Base-by-base conservation (phyloP, 495 filamentous ascomycete genomes). In the Tetracladium setigerum region DNA sequence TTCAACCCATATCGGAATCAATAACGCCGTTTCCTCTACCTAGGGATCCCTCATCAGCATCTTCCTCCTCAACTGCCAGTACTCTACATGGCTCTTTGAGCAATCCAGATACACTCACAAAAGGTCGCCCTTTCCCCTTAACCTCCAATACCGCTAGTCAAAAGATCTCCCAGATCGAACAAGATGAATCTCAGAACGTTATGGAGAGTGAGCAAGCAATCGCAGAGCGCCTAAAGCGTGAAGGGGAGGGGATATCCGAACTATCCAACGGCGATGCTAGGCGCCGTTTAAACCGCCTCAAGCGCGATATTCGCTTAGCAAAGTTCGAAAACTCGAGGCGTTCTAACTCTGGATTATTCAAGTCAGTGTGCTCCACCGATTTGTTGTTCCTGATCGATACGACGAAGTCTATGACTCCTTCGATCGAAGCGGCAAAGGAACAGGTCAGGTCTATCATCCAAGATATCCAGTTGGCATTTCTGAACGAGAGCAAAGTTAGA, bases 381-480 rank as follows among this genome's bases (percentile, higher is more conserved):
- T 30, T 67, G 45, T 49, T 68, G 4, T 68, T 68, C 46, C 59
- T 68, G 42, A 62, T 68, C 16, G 66, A 68, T 46, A 65, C 64
- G 13, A 68, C 64, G 0, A 30, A 39, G 0, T 67, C 66, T 2
- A 66, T 68, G 66, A 9, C 0, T 0, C 12, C 43, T 6, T 58
- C 66, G 43, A 64, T 68, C 31, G 46, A 59, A 4, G 62, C 61
- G 2, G 62, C 61, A 35, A 67, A 64, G 38, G 45, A 54, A 2
- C 64, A 68, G 31, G 60, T 68, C 33, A 57, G 44, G 46, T 55
- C 39, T 44, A 67, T 67, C 37, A 36, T 67, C 2, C 41, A 50
- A 2, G 66, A 66, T n/a, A 63, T 68, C 53, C 52, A 57, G 30
- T 16, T 16, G 1, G 36, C 54, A 1, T 66, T 64, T 46, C 61